A percentile compares a stretch with the other conserved stretches of the same genome.
phyloP scores from a whole-genome alignment of 2,329 filamentous ascomycete species.

The Tolypocladium nubicola region DNA sequence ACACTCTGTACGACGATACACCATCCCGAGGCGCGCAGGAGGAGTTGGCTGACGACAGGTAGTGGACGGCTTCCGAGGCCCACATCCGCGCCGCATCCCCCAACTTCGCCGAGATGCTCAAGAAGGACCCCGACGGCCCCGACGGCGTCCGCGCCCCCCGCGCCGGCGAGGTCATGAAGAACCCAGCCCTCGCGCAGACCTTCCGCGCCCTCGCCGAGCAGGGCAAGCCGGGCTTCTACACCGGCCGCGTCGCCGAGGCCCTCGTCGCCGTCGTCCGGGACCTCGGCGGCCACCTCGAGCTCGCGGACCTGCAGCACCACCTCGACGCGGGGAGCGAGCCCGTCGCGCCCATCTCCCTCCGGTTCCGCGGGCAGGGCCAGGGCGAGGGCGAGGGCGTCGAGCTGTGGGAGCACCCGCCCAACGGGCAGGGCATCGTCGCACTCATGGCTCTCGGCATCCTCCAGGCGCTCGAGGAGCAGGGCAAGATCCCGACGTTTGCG shows the following conservation, averaged over 20 bases:
- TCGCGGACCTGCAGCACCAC: conserved; percentile 75
- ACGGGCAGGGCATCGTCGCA: conserved; percentile 91
- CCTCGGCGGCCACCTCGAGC: conserved; percentile 65
- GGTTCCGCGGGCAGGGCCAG: conserved; percentile 56
- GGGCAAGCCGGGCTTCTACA: conserved; percentile 87
- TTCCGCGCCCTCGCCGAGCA: conserved; percentile 69
- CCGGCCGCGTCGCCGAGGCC: conserved; percentile 70
- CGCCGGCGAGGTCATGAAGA: conserved; percentile 82
- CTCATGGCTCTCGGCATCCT: conserved; percentile 90
- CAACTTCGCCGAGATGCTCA: conserved; percentile 81
- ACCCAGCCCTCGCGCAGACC: conserved; percentile 68
- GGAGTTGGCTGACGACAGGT: neutral
- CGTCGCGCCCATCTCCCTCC: conserved; percentile 76
- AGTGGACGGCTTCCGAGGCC: conserved; percentile 65
- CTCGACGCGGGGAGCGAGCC: conserved; percentile 57
- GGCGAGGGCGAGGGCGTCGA: conserved; percentile 47
- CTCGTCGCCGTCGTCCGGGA: conserved; percentile 68
- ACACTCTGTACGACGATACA: conserved; percentile 43
- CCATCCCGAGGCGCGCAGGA: fast-evolving
- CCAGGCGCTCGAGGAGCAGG: conserved; percentile 68
- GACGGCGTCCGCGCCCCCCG: conserved; percentile 65
- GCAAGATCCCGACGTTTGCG: conserved; percentile 62
- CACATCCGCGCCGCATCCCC: conserved; percentile 64
- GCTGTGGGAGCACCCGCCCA: conserved; percentile 94
- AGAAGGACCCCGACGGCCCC: conserved; percentile 55